Evolutionary conservation across 257 asterid genomes (phyloP).

Genomic region (Fraxinus quadrangulata): DNA sequence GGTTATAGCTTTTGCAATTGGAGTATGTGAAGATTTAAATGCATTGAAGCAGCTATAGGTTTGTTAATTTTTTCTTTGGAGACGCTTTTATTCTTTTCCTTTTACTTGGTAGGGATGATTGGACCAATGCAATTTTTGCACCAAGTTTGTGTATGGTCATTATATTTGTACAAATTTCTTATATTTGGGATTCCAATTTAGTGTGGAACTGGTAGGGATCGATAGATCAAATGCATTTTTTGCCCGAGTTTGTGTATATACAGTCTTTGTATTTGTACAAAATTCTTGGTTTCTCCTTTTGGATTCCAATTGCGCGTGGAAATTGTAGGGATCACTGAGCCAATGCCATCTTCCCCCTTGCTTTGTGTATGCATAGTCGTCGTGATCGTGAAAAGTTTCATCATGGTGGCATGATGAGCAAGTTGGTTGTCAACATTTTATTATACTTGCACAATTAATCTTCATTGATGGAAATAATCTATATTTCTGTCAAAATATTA

Average conservation of each 20-base stretch:
- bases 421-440: background rate
- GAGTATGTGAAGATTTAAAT: conserved; percentile 11
- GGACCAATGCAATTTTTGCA: background rate
- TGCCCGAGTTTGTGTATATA: conserved; percentile 12
- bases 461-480: too few species aligned
- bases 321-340: background rate
- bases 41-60: conserved; percentile 16
- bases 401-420: background rate
- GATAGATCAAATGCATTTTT: background rate
- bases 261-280: conserved; percentile 30
- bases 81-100: background rate
- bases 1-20: conserved; percentile 18
- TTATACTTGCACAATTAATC: too few species aligned
- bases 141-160: conserved; percentile 18
- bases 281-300: conserved; percentile 1
- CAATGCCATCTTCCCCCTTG: background rate
- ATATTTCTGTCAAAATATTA: too few species aligned
- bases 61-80: conserved; percentile 23
- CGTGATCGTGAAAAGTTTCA: background rate
- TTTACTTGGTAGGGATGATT: background rate
- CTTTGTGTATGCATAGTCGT: conserved; percentile 5
- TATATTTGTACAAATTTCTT: conserved; percentile 30
- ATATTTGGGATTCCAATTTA: conserved; percentile 7
- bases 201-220: conserved; percentile 14
- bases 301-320: conserved; percentile 8